phyloP scores from a whole-genome alignment of 2,329 filamentous ascomycete species.

The Paracorniculantispora psalliotae region DNA sequence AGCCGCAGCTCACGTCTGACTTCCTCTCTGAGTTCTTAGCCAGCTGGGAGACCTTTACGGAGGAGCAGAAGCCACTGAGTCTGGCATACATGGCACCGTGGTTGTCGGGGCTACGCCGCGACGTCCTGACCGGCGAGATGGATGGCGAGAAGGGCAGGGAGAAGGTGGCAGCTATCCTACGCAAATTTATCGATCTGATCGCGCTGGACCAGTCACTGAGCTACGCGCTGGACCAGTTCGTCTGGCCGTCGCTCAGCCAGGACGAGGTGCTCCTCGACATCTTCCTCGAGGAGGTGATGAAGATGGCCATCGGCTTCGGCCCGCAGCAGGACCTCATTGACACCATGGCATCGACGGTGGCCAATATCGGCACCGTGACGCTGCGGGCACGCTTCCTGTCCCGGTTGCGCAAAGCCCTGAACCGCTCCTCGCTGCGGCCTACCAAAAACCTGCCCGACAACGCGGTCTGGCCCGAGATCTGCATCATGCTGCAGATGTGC shows the following conservation, averaged over 20 bases:
- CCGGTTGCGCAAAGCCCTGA: slow-evolving; percentile 60
- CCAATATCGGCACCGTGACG: slow-evolving; percentile 60
- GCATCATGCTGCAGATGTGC: slow-evolving; percentile 61
- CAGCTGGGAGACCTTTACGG: slow-evolving; percentile 64
- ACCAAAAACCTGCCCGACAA: slow-evolving; percentile 62
- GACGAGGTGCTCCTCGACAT: slow-evolving; percentile 63
- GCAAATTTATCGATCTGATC: slow-evolving; percentile 62
- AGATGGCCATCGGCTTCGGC: slow-evolving; percentile 54
- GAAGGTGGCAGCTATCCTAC: slow-evolving; percentile 57
- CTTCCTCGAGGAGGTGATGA: slow-evolving; percentile 62
- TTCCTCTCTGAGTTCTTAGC: slow-evolving; percentile 71
- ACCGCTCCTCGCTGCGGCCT: slow-evolving; percentile 61
- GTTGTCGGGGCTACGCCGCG: slow-evolving; percentile 57
- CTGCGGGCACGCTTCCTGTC: slow-evolving; percentile 61
- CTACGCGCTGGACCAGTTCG: slow-evolving; percentile 58
- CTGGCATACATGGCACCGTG: slow-evolving; percentile 67
- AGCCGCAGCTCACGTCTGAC: slow-evolving; percentile 63
- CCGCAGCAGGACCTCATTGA: slow-evolving; percentile 56
- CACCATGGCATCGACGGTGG: slow-evolving; percentile 56
- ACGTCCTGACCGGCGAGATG: slow-evolving; percentile 51
- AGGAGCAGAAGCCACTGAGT: slow-evolving; percentile 62
- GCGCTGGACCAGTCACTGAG: slow-evolving; percentile 55
- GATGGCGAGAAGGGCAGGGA: slow-evolving; percentile 64
- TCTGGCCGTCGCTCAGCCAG: slow-evolving; percentile 60
- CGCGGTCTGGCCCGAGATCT: slow-evolving; percentile 64